Conservation (phyloP, 208 protist species). For the Naegleria lovaniensis region DNA sequence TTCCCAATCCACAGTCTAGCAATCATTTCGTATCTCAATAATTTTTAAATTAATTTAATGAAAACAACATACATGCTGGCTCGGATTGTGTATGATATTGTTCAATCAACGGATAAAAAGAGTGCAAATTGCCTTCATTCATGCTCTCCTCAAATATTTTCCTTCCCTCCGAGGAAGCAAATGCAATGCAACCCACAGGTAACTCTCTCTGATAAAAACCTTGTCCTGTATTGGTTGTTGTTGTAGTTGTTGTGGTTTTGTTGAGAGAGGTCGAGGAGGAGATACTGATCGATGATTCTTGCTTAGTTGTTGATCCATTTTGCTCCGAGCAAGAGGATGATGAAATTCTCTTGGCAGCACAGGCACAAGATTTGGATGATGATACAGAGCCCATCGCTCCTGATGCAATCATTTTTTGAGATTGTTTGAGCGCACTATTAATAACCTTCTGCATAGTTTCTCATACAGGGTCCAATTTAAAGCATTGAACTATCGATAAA, state of each 20-base stretch:
- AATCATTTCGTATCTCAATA: neutral
- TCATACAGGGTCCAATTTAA: too few relatives aligned
- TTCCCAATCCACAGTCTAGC: conserved; percentile 35
- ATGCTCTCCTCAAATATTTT: conserved; percentile 34
- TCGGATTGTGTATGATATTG: conserved; percentile 41
- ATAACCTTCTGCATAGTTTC: too few relatives aligned
- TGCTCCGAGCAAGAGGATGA: too few relatives aligned
- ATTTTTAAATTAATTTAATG: neutral
- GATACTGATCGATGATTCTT: neutral
- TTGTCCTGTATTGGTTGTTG: neutral
- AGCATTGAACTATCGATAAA: too few relatives aligned
- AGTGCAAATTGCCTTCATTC: conserved; percentile 13
- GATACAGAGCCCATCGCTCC: too few relatives aligned
- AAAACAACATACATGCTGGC: conserved; percentile 28
- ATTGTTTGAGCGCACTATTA: too few relatives aligned
- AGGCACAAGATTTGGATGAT: too few relatives aligned
- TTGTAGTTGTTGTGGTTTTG: neutral
- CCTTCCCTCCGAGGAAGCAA: conserved; percentile 26
- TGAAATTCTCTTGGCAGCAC: too few relatives aligned
- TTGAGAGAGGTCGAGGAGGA: neutral
- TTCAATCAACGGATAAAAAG: conserved; percentile 36
- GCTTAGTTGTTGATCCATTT: too few relatives aligned
- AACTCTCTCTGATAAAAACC: conserved; percentile 36
- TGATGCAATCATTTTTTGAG: too few relatives aligned
- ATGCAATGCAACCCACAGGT: conserved; percentile 29